These are phyloP conservation scores for Guillardia theta DNA, from an alignment of 78 protist species.

Conservation along the genomic window DNA sequence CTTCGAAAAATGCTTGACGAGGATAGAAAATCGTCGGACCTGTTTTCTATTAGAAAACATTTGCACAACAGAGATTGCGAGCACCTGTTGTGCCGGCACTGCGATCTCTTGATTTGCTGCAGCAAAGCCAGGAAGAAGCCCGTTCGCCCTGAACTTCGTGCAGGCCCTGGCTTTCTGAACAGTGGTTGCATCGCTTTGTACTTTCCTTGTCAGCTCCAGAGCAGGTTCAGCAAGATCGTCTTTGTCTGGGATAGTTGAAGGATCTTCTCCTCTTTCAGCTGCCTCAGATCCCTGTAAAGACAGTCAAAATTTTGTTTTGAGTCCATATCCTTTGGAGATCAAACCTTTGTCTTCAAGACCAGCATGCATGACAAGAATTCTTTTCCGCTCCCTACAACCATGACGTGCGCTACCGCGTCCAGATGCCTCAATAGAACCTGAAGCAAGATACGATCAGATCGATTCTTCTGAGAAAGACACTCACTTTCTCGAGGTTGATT, in stretches of 20 bases:
- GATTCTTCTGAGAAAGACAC: background rate
- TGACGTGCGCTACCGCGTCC: background rate
- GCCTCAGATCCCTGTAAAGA: constrained; percentile 21
- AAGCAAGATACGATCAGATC: background rate
- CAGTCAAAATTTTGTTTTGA: too few relatives aligned
- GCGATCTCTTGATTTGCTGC: background rate
- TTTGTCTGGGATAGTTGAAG: background rate
- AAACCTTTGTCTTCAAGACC: background rate
- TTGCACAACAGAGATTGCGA: background rate
- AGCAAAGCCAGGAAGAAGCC: background rate
- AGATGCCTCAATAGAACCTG: background rate
- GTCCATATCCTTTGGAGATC: too few relatives aligned
- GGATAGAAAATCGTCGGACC: background rate
- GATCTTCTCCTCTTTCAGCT: background rate
- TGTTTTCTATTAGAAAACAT: too few relatives aligned
- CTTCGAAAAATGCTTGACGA: background rate
- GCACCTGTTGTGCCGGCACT: background rate
- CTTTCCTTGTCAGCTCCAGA: background rate
- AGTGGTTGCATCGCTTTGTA: background rate
- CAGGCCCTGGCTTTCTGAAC: background rate
- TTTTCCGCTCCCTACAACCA: background rate
- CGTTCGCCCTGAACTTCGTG: background rate
- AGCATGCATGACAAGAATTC: background rate
- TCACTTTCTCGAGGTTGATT: background rate
- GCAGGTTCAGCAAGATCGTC: background rate